These are phyloP conservation scores for Oxytropis ochrocephala DNA, from an alignment of 306 rosid species.

Conservation along the genomic window DNA sequence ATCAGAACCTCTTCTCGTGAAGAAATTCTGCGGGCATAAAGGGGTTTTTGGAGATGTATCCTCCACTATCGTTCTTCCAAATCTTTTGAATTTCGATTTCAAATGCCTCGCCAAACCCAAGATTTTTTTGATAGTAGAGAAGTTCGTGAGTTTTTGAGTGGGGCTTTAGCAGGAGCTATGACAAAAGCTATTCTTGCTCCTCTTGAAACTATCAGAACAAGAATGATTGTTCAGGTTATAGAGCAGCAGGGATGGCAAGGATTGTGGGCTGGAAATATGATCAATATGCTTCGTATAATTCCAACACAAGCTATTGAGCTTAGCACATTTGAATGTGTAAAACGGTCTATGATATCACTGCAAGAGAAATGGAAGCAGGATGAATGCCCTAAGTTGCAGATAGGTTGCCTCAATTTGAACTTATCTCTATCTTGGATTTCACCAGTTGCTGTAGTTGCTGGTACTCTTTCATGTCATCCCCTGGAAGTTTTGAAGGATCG, in stretches of 20 bases:
- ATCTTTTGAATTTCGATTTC: conserved; percentile 36
- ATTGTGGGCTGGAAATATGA: conserved; percentile 90
- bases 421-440: conserved; percentile 80
- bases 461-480: conserved; percentile 90
- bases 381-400: conserved; percentile 50
- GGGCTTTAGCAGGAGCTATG: conserved; percentile 96
- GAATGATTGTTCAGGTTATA: conserved; percentile 92
- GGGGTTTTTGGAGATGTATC: conserved; percentile 50
- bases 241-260: conserved; percentile 98
- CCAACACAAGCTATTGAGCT: conserved; percentile 94
- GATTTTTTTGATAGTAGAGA: conserved; percentile 59
- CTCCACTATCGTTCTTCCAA: conserved; percentile 19
- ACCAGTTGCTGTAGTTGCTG: conserved; percentile 68
- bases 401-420: conserved; percentile 56
- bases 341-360: conserved; percentile 62
- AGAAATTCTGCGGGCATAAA: neutral
- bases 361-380: conserved; percentile 61
- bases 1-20: neutral
- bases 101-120: conserved; percentile 46
- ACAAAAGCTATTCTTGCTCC: conserved; percentile 97
- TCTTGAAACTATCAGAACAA: conserved; percentile 95
- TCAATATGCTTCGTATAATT: conserved; percentile 90
- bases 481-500: conserved; percentile 98
- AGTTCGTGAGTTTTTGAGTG: conserved; percentile 83
- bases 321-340: conserved; percentile 75